phyloP scores from a whole-genome alignment of 352 stramenopile species.

The Globisporangium parvum region DNA sequence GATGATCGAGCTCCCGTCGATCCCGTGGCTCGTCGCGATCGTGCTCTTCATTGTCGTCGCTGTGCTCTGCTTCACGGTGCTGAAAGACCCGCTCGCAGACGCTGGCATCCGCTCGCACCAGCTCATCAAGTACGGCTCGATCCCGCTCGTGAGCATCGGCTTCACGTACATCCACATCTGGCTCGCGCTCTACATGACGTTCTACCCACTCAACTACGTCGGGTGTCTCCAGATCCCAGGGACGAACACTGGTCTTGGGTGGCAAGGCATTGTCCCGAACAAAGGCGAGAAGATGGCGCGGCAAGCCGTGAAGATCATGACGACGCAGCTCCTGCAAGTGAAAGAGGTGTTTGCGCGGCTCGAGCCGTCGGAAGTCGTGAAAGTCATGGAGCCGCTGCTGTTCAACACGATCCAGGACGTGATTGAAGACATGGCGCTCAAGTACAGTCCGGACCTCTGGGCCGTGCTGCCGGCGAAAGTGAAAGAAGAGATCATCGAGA shows the following conservation, averaged over 20 bases:
- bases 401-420: slow-evolving; percentile 87
- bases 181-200: slow-evolving; percentile 97
- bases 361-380: slow-evolving; percentile 86
- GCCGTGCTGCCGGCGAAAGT: slow-evolving; percentile 66
- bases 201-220: slow-evolving; percentile 94
- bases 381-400: slow-evolving; percentile 90
- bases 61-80: slow-evolving; percentile 73
- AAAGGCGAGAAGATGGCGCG: slow-evolving; percentile 97
- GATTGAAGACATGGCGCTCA: slow-evolving; percentile 85
- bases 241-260: slow-evolving; percentile 92
- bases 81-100: slow-evolving; percentile 48
- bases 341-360: slow-evolving; percentile 92
- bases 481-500: slow-evolving; percentile 91
- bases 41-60: slow-evolving; percentile 45
- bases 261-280: slow-evolving; percentile 96
- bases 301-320: slow-evolving; percentile 91
- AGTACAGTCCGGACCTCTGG: slow-evolving; percentile 87
- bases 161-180: slow-evolving; percentile 96
- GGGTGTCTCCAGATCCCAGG: slow-evolving; percentile 84
- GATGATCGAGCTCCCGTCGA: slow-evolving; percentile 71
- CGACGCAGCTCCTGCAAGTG: slow-evolving; percentile 89
- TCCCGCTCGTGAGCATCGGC: slow-evolving; percentile 79
- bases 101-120: slow-evolving; percentile 50
- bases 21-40: slow-evolving; percentile 39
- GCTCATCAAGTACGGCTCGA: slow-evolving; percentile 78